Percentiles rank a stretch among this genome's conserved stretches.
phyloP scores from a whole-genome alignment of 208 protist genomes.

The Acanthamoeba culbertsoni region DNA sequence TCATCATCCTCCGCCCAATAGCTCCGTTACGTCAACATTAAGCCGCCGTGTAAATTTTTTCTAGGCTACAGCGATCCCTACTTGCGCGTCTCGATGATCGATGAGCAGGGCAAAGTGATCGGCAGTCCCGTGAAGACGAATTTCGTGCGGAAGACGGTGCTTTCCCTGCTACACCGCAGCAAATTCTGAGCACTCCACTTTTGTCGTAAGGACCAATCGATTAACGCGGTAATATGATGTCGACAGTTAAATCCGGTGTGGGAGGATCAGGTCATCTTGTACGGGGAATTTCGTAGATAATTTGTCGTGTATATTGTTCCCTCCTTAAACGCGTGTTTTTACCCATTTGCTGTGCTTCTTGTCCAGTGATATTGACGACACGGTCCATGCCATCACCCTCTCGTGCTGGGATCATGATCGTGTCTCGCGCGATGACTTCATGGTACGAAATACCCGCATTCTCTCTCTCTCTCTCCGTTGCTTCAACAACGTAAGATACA shows the following conservation, averaged over 20 bases:
- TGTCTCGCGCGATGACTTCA: neutral
- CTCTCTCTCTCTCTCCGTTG: neutral
- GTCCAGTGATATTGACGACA: neutral
- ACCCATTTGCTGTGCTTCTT: neutral
- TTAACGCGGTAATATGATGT: neutral
- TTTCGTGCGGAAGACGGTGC: neutral
- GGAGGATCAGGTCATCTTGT: neutral
- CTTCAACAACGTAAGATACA: neutral
- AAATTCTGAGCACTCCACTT: neutral
- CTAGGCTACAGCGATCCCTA: neutral
- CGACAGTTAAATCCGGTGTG: neutral
- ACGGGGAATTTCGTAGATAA: neutral
- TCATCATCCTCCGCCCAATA: neutral
- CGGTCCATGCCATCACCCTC: neutral
- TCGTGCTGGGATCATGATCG: slow-evolving; percentile 16
- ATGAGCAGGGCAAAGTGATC: neutral
- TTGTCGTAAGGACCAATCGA: neutral
- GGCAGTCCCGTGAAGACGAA: neutral
- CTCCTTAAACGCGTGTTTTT: neutral
- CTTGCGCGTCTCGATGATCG: neutral
- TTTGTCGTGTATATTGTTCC: neutral
- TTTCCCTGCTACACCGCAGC: neutral
- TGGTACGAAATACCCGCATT: neutral
- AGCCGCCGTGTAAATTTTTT: neutral
- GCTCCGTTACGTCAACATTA: neutral